A percentile compares a stretch with the other conserved stretches of the same genome.
phyloP scores from a whole-genome alignment of 2,329 filamentous ascomycete genomes.

The Ophiostoma sp. region DNA sequence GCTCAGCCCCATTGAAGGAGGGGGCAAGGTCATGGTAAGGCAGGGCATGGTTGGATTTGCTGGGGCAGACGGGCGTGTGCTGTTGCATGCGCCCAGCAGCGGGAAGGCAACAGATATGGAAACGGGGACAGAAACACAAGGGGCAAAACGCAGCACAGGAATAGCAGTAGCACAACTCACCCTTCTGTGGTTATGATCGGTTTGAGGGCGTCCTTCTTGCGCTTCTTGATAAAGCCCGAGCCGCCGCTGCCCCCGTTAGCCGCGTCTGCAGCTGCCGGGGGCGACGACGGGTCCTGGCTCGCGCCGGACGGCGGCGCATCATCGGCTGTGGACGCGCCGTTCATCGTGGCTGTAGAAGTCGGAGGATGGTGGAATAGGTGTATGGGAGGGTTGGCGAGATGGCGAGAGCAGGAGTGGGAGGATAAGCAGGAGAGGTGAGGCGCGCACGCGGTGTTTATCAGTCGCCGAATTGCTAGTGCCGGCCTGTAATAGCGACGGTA shows the following conservation, averaged over 20 bases:
- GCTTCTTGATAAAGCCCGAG: conserved; percentile 51
- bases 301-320: conserved; percentile 15
- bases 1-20: conserved; percentile 6
- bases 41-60: background rate
- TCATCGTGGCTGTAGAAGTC: conserved; percentile 22
- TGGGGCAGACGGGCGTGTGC: too few relatives aligned
- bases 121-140: conserved; percentile 25
- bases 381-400: background rate
- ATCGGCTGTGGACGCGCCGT: conserved; percentile 23
- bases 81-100: conserved; percentile 18
- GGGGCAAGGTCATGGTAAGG: background rate
- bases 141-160: conserved; percentile 28
- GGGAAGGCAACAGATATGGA: background rate
- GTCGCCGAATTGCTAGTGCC: background rate
- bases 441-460: conserved; percentile 18
- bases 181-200: conserved; percentile 69
- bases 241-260: conserved; percentile 17
- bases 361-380: background rate
- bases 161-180: conserved; percentile 28
- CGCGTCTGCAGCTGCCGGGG: conserved; percentile 14
- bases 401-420: conserved; percentile 14
- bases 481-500: background rate
- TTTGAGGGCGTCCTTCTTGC: conserved; percentile 67
- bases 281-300: conserved; percentile 17
- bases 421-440: conserved; percentile 17